Percentiles rank a stretch among this genome's conserved stretches.
phyloP scores from a whole-genome alignment of 2,329 filamentous ascomycete species.

The Pseudogymnoascus sp. region DNA sequence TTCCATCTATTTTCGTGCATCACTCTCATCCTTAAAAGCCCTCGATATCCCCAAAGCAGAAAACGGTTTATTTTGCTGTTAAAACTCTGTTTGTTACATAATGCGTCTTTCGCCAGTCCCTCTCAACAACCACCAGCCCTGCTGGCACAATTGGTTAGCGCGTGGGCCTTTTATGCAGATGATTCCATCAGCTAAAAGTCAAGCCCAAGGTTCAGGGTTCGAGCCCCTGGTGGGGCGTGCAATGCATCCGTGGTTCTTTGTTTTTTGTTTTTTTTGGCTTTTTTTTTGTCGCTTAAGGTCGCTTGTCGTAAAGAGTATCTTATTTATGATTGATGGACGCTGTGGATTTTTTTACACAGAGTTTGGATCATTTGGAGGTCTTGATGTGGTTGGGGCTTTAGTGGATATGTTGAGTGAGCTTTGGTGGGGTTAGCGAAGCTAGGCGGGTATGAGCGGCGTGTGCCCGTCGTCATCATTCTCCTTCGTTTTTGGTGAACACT shows the following conservation, averaged over 20 bases:
- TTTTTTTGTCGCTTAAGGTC: not conserved
- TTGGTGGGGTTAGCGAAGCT: not conserved
- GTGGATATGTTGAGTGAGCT: too few species aligned
- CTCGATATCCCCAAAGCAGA: not conserved
- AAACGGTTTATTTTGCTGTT: not conserved
- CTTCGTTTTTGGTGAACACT: not conserved
- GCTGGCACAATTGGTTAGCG: constrained; percentile 8
- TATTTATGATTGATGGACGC: not conserved
- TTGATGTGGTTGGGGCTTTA: not conserved
- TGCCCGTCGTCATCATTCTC: not conserved
- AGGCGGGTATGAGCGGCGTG: not conserved
- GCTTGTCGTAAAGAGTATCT: not conserved
- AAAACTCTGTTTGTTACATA: not conserved
- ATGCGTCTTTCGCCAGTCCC: not conserved
- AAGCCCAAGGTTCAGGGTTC: constrained; percentile 8
- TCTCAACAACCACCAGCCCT: constrained; percentile 1
- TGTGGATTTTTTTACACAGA: not conserved
- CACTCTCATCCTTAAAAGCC: not conserved
- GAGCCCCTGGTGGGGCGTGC: constrained; percentile 4
- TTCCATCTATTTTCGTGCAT: not conserved
- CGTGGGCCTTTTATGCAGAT: constrained; percentile 5
- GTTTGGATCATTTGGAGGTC: too few species aligned
- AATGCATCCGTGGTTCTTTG: not conserved
- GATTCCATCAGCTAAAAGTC: constrained; percentile 1
- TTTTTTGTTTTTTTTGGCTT: not conserved